Evolutionary conservation across 257 asterid species (phyloP), one percentile per base, ranked within the genome.

Genomic region (Jacaranda mimosifolia): DNA sequence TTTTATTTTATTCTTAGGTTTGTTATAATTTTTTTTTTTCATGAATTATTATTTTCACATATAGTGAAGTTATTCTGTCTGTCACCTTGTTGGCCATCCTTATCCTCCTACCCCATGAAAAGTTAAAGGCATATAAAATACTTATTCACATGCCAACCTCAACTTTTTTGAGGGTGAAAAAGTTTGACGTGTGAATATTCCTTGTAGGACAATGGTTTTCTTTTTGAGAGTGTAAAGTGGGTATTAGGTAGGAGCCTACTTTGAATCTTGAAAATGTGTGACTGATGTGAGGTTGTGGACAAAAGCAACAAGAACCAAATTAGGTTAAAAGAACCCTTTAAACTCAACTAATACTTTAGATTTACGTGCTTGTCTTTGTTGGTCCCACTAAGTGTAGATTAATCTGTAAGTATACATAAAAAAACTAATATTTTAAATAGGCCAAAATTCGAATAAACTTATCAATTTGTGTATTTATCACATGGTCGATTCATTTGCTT

Each of bases 291-390:
- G 43, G 36, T 58, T 40, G 39, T 56, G 79, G 85, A 71, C 71
- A 76, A 63, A 56, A 15, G 45, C 62, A 46, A 58, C 58, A 38
- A 7, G 49, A 66, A 77, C 19, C 59, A 73, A 73, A 82, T 73
- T 82, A 78, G 83, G 85, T 82, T 82, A 68, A 82, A 81, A 82
- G 77, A 32, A 8, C 35, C 63, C 85, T 82, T 82, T 82, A 78
- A 60, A 26, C 70, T 67, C 75, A 70, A 68, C 82, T 68, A 73
- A 77, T 74, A 60, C 63, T 56, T 78, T 53, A 43, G 45, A 45
- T 17, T n/a, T 48, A 26, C 69, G 26, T 48, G 63, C 68, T 60
- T 73, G 77, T 82, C 74, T 77, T 81, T 65, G 38, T 55, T 65
- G 40, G 38, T 19, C 43, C 21, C 46, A 12, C 48, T 68, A 53